Base-by-base conservation (phyloP, 805 yeast species). In the Tetrapisispora fleetii region DNA sequence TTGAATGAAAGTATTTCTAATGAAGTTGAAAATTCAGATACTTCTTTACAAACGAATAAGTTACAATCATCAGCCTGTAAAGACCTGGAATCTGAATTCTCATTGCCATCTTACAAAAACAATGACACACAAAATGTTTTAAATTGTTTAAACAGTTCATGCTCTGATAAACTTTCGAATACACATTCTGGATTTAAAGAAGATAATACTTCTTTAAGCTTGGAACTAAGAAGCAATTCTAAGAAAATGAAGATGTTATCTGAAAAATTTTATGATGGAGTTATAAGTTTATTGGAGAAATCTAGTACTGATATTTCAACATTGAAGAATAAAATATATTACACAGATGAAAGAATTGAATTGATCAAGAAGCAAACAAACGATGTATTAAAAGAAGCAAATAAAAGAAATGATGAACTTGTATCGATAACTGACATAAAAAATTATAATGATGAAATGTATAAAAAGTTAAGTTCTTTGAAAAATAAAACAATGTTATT, bases 401-500 rank as follows among this genome's bases (percentile, higher is more conserved):
- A 13, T 17, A 21, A 14, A 5, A 16, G 10, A 6, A 30, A 41
- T 19, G 5, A 6, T 9, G 28, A 19, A 8, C 28, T 30, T 32
- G 19, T 18, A 17, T 41, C 44, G 10, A 30, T 41, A 9, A 28
- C 17, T 30, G 37, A 30, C 14, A 41, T 41, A 6, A 30, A 32
- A 30, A 14, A 28, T 3, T n/a, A 28, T 19, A 41, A 41, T 35
- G 16, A 24, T 5, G 32, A 43, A 33, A 2, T 43, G 33, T 22
- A 35, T 22, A 16, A 7, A 54, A 58, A 21, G 37, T 65, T 37
- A 67, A 68, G 9, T 58, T 65, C 21, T 55, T 59, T 2, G 55
- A 60, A 51, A 59, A 56, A 43, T 52, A 61, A 19, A 42, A 53
- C 3, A 64, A 65, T 49, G 45, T 51, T n/a, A 58, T 58, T 39